A percentile compares a stretch with the other conserved stretches of the same genome.
Evolutionary conservation across 768 basidiomycete genomes (phyloP).

Genomic region (Lentinula lateritia): DNA sequence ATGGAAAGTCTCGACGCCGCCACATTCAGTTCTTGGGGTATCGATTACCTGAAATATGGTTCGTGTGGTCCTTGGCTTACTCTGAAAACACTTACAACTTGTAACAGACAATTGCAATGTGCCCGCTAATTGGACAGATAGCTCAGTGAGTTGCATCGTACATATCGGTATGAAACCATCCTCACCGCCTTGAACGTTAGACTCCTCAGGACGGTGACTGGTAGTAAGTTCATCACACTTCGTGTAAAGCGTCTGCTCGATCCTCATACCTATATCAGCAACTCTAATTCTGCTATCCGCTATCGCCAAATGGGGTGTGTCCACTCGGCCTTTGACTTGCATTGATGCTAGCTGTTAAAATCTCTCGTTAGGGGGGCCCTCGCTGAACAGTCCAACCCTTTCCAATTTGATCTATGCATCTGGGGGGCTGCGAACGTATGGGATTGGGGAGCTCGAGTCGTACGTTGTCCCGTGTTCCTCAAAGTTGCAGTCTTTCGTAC

Average conservation of each 20-base stretch:
- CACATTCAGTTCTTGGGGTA: slow-evolving; percentile 48
- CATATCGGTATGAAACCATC: neutral
- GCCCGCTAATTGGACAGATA: slow-evolving; percentile 46
- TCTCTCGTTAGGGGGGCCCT: slow-evolving; percentile 34
- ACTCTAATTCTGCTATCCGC: slow-evolving; percentile 53
- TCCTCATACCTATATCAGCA: slow-evolving; percentile 22
- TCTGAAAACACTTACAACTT: neutral
- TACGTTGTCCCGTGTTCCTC: slow-evolving; percentile 13
- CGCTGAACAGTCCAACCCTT: slow-evolving; percentile 34
- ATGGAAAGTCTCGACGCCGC: slow-evolving; percentile 43
- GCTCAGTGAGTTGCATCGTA: slow-evolving; percentile 20
- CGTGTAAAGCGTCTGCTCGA: neutral
- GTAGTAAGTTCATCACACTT: slow-evolving; percentile 23
- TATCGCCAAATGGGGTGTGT: slow-evolving; percentile 51
- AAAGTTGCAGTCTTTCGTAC: neutral
- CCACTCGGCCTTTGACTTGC: neutral
- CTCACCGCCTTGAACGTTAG: slow-evolving; percentile 11
- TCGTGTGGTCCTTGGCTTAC: slow-evolving; percentile 1
- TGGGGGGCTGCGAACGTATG: slow-evolving; percentile 54
- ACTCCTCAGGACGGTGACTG: slow-evolving; percentile 34
- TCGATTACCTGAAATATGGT: slow-evolving; percentile 58
- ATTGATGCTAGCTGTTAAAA: neutral
- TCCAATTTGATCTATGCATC: slow-evolving; percentile 46
- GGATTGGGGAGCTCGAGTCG: slow-evolving; percentile 54
- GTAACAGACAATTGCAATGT: slow-evolving; percentile 46